Evolutionary conservation across 2,329 filamentous ascomycete species (phyloP).

Genomic region (Beauveria bassiana): DNA sequence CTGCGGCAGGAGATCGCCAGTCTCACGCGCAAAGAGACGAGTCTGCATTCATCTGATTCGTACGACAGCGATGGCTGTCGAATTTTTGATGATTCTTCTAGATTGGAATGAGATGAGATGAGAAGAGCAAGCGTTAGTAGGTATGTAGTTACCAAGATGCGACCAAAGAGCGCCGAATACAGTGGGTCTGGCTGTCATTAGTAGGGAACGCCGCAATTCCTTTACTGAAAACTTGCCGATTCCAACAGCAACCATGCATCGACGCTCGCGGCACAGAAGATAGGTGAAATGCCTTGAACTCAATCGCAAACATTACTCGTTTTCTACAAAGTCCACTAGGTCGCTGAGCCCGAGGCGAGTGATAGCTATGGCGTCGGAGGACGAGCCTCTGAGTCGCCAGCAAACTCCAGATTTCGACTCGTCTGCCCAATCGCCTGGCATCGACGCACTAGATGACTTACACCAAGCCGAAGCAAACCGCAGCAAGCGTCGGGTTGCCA

Average conservation of each 20-base stretch:
- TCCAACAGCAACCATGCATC: background rate
- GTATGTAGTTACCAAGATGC: background rate
- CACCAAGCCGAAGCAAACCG: constrained; percentile 18
- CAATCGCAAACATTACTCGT: background rate
- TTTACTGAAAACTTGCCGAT: background rate
- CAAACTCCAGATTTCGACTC: constrained; percentile 10
- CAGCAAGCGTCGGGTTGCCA: constrained; percentile 34
- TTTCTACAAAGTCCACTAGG: background rate
- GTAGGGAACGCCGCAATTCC: background rate
- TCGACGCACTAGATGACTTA: constrained; percentile 2
- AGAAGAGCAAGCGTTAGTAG: background rate
- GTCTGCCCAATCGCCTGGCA: background rate
- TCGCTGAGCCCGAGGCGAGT: background rate
- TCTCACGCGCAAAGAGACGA: constrained; percentile 67
- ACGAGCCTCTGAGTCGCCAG: background rate
- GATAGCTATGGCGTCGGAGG: background rate
- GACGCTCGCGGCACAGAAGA: background rate
- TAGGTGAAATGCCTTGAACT: background rate
- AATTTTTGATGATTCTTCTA: background rate
- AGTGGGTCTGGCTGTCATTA: background rate
- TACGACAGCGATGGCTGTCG: constrained; percentile 2
- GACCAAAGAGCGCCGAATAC: background rate
- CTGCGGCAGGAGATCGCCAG: constrained; percentile 57
- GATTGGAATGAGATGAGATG: background rate
- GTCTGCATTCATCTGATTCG: constrained; percentile 54